Conservation (phyloP, 495 filamentous ascomycete genomes). For the Hypoxylon lenormandii region DNA sequence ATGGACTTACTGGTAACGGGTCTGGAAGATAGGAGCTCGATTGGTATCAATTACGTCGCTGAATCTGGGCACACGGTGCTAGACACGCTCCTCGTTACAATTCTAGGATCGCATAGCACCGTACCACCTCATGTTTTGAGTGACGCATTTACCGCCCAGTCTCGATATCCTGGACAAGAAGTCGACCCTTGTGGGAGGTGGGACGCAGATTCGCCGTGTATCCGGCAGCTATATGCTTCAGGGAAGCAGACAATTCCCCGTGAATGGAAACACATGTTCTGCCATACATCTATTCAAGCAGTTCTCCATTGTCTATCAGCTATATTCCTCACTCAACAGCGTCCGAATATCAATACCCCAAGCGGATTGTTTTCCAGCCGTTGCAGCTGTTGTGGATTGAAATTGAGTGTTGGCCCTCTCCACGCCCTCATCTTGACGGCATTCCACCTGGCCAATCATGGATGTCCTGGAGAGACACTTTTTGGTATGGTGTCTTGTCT, state of each 20-base stretch:
- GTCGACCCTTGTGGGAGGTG: slow-evolving; percentile 59
- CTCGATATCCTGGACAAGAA: slow-evolving; percentile 54
- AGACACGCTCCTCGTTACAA: slow-evolving; percentile 56
- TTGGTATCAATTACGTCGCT: slow-evolving; percentile 48
- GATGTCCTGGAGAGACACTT: slow-evolving; percentile 53
- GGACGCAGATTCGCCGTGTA: slow-evolving; percentile 56
- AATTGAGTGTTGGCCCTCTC: slow-evolving; percentile 53
- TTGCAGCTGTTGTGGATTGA: slow-evolving; percentile 51
- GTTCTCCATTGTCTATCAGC: slow-evolving; percentile 54
- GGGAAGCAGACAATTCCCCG: slow-evolving; percentile 42
- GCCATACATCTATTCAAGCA: slow-evolving; percentile 57
- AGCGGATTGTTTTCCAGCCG: slow-evolving; percentile 55
- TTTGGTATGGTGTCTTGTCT: slow-evolving; percentile 58
- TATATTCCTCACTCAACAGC: slow-evolving; percentile 28
- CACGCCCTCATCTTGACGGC: slow-evolving; percentile 54
- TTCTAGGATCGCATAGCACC: slow-evolving; percentile 56
- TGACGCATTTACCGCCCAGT: slow-evolving; percentile 10
- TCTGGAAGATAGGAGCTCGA: slow-evolving; percentile 7
- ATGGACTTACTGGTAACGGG: slow-evolving; percentile 29
- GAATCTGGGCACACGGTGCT: slow-evolving; percentile 57
- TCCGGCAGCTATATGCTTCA: slow-evolving; percentile 36
- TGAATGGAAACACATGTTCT: slow-evolving; percentile 59
- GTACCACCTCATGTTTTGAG: slow-evolving; percentile 47
- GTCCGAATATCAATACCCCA: slow-evolving; percentile 47
- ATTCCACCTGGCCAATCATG: slow-evolving; percentile 50